Evolutionary conservation across 2,329 filamentous ascomycete species (phyloP).

Genomic region (Monilinia aucupariae): DNA sequence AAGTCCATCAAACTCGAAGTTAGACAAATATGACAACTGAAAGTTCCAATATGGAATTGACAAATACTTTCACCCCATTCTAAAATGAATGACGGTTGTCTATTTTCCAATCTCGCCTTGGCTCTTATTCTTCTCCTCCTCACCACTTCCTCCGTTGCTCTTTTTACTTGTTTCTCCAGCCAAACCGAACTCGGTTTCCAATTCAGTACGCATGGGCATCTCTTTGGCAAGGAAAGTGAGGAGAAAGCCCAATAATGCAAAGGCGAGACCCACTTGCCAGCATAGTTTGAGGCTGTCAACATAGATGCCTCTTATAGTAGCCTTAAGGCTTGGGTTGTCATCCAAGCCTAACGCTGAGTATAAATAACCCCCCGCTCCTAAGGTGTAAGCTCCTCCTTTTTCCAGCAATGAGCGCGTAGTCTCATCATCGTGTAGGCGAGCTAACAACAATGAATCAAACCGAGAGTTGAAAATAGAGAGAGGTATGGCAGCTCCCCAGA

Average conservation of each 20-base stretch:
- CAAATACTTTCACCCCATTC: too few species aligned
- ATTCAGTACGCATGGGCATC: slow-evolving; percentile 12
- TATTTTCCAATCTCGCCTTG: neutral
- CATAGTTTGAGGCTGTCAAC: neutral
- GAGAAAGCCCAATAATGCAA: slow-evolving; percentile 7
- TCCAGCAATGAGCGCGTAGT: neutral
- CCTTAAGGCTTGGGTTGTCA: neutral
- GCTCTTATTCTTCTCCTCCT: neutral
- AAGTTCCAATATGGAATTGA: too few species aligned
- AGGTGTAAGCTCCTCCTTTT: neutral
- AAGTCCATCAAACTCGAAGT: too few species aligned
- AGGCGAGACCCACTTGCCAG: slow-evolving; percentile 7
- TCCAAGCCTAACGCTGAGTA: neutral
- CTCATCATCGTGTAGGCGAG: neutral
- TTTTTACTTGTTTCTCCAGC: neutral
- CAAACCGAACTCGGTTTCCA: slow-evolving; percentile 12
- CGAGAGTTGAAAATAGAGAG: neutral
- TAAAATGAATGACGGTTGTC: neutral
- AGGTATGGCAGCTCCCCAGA: slow-evolving; percentile 16
- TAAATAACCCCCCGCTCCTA: neutral
- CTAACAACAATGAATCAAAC: neutral
- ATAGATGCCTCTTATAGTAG: neutral
- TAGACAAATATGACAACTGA: too few species aligned
- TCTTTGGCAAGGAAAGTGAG: neutral
- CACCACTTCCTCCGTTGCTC: neutral